A percentile compares a stretch with the other conserved stretches of the same genome.
Evolutionary conservation across 2,329 filamentous ascomycete species (phyloP).

Genomic region (Neofusicoccum parvum): DNA sequence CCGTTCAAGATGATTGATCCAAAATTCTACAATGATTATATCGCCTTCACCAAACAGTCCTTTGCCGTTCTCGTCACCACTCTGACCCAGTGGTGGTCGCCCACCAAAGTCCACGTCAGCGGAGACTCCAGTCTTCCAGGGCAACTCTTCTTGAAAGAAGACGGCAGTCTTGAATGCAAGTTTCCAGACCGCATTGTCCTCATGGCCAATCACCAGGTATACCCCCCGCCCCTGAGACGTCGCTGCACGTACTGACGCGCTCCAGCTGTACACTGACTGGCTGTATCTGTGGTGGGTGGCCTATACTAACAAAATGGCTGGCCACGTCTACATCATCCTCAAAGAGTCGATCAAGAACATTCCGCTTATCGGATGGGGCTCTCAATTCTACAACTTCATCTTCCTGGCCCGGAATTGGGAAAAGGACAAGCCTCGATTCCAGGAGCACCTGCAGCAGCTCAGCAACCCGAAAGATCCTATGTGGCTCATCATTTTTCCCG

Average conservation of each 20-base stretch:
- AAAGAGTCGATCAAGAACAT: slow-evolving; percentile 85
- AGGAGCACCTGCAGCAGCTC: slow-evolving; percentile 71
- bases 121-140: slow-evolving; percentile 78
- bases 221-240: background rate
- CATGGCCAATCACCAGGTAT: slow-evolving; percentile 80
- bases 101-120: slow-evolving; percentile 78
- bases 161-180: slow-evolving; percentile 74
- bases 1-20: slow-evolving; percentile 76
- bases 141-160: slow-evolving; percentile 69
- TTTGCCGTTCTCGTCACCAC: slow-evolving; percentile 78
- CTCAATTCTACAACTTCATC: slow-evolving; percentile 87
- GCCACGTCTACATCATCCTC: slow-evolving; percentile 85
- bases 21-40: slow-evolving; percentile 81
- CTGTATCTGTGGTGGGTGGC: slow-evolving; percentile 91
- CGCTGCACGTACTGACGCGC: slow-evolving; percentile 4
- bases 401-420: slow-evolving; percentile 91
- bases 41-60: slow-evolving; percentile 82
- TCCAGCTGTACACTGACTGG: slow-evolving; percentile 84
- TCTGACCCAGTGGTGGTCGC: slow-evolving; percentile 86
- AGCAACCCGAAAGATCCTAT: slow-evolving; percentile 74
- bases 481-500: slow-evolving; percentile 88
- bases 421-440: slow-evolving; percentile 73
- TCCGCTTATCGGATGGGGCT: slow-evolving; percentile 76
- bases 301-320: slow-evolving; percentile 83
- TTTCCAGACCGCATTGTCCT: slow-evolving; percentile 82